These are phyloP conservation scores for Pichia membranifaciens DNA, from an alignment of 805 yeast genomes.

Conservation along the genomic window DNA sequence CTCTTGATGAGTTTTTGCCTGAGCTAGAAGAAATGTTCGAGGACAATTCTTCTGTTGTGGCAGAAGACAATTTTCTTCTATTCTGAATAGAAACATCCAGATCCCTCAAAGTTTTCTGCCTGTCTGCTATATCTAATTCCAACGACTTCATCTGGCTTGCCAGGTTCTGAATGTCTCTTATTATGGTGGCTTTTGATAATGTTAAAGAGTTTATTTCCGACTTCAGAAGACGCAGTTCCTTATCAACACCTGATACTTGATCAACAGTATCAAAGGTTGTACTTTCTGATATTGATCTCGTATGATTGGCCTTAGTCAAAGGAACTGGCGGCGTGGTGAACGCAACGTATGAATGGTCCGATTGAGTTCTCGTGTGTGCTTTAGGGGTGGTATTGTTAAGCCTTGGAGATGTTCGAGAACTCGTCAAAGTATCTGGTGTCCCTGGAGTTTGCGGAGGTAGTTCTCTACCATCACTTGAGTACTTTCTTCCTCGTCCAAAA, in stretches of 20 bases:
- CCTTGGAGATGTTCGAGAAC: background rate
- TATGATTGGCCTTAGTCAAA: constrained; percentile 31
- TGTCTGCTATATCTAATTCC: constrained; percentile 36
- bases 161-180: constrained; percentile 48
- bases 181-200: constrained; percentile 36
- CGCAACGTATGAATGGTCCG: constrained; percentile 30
- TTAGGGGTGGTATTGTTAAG: constrained; percentile 5
- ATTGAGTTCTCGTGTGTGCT: constrained; percentile 21
- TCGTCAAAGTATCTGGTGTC: constrained; percentile 10
- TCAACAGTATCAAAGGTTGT: constrained; percentile 23
- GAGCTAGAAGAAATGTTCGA: constrained; percentile 11
- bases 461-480: constrained; percentile 18
- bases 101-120: constrained; percentile 14
- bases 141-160: constrained; percentile 42
- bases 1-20: constrained; percentile 11
- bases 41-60: constrained; percentile 5
- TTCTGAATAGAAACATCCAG: constrained; percentile 12
- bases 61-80: constrained; percentile 4
- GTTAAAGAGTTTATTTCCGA: constrained; percentile 37
- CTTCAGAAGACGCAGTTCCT: constrained; percentile 34
- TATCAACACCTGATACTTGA: constrained; percentile 32
- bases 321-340: constrained; percentile 44
- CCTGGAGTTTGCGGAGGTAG: background rate
- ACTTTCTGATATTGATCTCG: constrained; percentile 42
- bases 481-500: constrained; percentile 28